phyloP scores from a whole-genome alignment of 1,139 yeast species.

The Meyerozyma sp. region DNA sequence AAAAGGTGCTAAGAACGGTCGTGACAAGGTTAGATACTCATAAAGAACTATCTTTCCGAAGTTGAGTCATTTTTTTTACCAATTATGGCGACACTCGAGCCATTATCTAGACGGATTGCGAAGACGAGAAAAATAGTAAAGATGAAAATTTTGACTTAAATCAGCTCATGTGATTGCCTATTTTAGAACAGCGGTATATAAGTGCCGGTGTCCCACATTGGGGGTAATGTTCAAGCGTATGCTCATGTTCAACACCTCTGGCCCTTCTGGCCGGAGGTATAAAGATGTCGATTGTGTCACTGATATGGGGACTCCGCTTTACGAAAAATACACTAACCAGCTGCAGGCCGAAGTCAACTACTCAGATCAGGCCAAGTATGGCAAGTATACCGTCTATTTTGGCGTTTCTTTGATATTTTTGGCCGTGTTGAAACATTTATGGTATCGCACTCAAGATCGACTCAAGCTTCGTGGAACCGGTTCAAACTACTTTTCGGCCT shows the following conservation, averaged over 20 bases:
- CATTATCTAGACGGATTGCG: too few relatives aligned
- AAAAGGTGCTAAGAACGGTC: too few relatives aligned
- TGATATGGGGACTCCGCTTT: conserved; percentile 27
- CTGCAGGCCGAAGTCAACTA: conserved; percentile 40
- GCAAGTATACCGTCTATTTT: conserved; percentile 42
- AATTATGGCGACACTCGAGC: too few relatives aligned
- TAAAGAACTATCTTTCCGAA: too few relatives aligned
- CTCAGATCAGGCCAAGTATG: conserved; percentile 36
- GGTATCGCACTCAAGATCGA: conserved; percentile 32
- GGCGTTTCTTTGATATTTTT: conserved; percentile 32
- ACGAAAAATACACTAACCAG: conserved; percentile 13
- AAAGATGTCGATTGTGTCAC: conserved; percentile 45
- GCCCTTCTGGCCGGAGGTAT: conserved; percentile 7
- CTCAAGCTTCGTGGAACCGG: conserved; percentile 12
- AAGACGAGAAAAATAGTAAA: too few relatives aligned
- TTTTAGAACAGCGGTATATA: not conserved
- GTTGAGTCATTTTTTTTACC: too few relatives aligned
- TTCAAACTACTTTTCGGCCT: conserved; percentile 9
- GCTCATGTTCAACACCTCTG: not conserved
- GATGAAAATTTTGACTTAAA: too few relatives aligned
- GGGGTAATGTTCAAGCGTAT: not conserved
- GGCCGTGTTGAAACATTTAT: conserved; percentile 33
- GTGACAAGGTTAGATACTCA: too few relatives aligned
- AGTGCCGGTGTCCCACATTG: too few relatives aligned
- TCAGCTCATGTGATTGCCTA: too few relatives aligned